Evolutionary conservation across 169 alveolate species (phyloP).

Genomic region (Cryptosporidium muris): DNA sequence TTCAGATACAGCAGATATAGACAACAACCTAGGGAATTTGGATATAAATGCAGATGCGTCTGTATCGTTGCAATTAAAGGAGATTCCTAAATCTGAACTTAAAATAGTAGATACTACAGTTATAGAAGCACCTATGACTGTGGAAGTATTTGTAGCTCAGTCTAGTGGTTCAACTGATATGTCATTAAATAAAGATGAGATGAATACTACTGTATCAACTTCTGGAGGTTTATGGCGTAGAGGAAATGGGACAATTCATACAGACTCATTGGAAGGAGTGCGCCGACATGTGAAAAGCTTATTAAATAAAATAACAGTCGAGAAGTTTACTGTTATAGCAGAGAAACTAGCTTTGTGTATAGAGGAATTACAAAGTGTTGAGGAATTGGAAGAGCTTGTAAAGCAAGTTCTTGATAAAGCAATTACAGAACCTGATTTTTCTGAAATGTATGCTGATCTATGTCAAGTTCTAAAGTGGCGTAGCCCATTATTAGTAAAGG

Average conservation of each 20-base stretch:
- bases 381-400: conserved; percentile 82
- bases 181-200: no score
- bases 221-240: conserved; percentile 59
- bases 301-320: conserved; percentile 88
- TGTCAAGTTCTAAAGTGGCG: conserved; percentile 86
- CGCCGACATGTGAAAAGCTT: conserved; percentile 83
- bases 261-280: conserved; percentile 79
- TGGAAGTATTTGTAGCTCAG: neutral
- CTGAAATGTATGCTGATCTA: conserved; percentile 91
- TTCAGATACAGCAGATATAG: neutral
- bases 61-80: no score
- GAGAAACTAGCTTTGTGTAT: conserved; percentile 86
- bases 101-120: neutral
- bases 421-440: conserved; percentile 89
- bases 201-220: neutral
- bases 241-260: conserved; percentile 3
- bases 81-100: neutral
- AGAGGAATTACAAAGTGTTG: conserved; percentile 78
- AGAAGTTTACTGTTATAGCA: conserved; percentile 86
- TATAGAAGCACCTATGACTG: neutral
- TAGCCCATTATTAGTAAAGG: conserved; percentile 79
- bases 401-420: conserved; percentile 85
- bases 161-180: no score
- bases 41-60: neutral
- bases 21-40: neutral